Evolutionary conservation across 2,329 filamentous ascomycete genomes (phyloP).

Genomic region (Colletotrichum paranaense): DNA sequence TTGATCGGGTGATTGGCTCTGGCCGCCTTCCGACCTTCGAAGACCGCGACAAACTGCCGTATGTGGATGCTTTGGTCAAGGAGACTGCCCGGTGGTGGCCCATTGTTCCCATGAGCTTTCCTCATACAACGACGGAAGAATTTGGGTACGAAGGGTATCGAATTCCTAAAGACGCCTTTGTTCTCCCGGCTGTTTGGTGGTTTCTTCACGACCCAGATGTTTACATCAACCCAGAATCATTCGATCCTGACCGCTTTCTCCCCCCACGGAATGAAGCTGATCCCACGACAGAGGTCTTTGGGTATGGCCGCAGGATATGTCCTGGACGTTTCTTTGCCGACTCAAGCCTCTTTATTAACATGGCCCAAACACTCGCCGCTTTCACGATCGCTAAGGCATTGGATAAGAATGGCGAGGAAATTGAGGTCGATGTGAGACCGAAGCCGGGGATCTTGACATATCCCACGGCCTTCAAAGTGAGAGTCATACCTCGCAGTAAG

Average conservation of each 20-base stretch:
- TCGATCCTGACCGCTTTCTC: conserved; percentile 49
- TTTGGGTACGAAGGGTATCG: conserved; percentile 20
- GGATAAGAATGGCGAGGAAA: conserved; percentile 44
- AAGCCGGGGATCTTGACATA: conserved; percentile 30
- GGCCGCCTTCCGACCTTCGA: conserved; percentile 42
- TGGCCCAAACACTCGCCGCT: conserved; percentile 51
- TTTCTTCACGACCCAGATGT: conserved; percentile 74
- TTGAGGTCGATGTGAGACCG: conserved; percentile 3
- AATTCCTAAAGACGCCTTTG: conserved; percentile 21
- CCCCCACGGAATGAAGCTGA: conserved; percentile 43
- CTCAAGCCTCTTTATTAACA: conserved; percentile 41
- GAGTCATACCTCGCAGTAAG: conserved; percentile 17
- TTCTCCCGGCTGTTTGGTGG: conserved; percentile 42
- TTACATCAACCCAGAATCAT: conserved; percentile 59
- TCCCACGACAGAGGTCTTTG: conserved; percentile 43
- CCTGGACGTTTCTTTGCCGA: conserved; percentile 47
- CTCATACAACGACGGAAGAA: conserved; percentile 47
- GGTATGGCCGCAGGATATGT: conserved; percentile 50
- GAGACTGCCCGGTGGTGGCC: conserved; percentile 46
- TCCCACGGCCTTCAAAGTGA: conserved; percentile 22
- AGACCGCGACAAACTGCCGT: conserved; percentile 44
- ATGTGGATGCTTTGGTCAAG: conserved; percentile 45
- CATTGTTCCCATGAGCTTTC: conserved; percentile 48
- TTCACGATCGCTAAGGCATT: conserved; percentile 51
- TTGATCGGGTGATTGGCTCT: conserved; percentile 42